Conservation (phyloP, 1,284 basidiomycete genomes). For the Trichosporon ovoides region DNA sequence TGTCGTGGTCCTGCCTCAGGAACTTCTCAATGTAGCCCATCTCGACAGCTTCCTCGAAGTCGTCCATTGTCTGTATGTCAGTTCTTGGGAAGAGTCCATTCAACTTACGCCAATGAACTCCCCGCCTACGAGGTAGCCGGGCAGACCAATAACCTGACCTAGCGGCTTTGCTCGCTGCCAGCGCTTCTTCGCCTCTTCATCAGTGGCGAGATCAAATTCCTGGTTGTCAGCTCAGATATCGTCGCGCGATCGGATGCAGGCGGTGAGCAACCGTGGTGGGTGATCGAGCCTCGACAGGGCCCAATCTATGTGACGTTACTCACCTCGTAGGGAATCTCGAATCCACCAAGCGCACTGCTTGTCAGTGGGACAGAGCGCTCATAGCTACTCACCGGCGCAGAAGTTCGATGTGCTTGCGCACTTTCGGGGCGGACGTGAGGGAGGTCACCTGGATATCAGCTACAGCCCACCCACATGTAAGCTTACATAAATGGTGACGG, state of each 20-base stretch:
- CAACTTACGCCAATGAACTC: slow-evolving; percentile 45
- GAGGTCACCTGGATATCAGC: slow-evolving; percentile 35
- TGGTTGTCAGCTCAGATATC: neutral
- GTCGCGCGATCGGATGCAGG: too few relatives aligned
- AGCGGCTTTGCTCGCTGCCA: slow-evolving; percentile 46
- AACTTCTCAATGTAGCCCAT: slow-evolving; percentile 34
- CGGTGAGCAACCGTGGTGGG: too few relatives aligned
- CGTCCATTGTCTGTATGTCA: slow-evolving; percentile 42
- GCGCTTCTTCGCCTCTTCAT: slow-evolving; percentile 43
- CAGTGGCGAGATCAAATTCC: slow-evolving; percentile 40
- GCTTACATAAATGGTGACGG: slow-evolving; percentile 37
- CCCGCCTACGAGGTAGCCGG: slow-evolving; percentile 45
- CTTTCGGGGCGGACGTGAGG: slow-evolving; percentile 41
- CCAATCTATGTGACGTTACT: neutral
- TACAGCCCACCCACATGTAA: neutral
- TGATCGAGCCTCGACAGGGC: too few relatives aligned
- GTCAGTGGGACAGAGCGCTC: neutral
- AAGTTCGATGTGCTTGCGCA: slow-evolving; percentile 42
- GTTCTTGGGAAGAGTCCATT: too few relatives aligned
- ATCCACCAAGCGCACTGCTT: slow-evolving; percentile 16
- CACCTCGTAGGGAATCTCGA: slow-evolving; percentile 45
- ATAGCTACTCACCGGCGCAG: slow-evolving; percentile 32
- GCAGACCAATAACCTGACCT: slow-evolving; percentile 41
- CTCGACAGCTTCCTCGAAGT: slow-evolving; percentile 47
- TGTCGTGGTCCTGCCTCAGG: slow-evolving; percentile 41